Evolutionary conservation across 176 grass and related monocot species (phyloP).

Genomic region (Oryza glaberrima): DNA sequence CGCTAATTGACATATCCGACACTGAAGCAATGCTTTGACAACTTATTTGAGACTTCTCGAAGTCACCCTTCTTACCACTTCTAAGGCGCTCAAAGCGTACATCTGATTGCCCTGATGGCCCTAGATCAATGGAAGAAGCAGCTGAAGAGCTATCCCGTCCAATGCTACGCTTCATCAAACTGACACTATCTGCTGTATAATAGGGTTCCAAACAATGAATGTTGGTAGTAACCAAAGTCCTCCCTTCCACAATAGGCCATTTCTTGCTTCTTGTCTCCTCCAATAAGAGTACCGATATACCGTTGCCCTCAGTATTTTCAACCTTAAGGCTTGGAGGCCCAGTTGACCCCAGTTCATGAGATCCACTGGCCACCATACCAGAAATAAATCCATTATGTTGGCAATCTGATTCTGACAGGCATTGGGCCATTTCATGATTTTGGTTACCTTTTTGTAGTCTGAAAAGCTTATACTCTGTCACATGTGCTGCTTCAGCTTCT

Average conservation of each 20-base stretch:
- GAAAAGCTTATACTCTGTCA: conserved; percentile 16
- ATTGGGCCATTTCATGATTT: conserved; percentile 33
- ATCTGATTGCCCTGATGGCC: conserved; percentile 62
- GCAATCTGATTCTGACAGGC: conserved; percentile 13
- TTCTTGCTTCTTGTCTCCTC: conserved; percentile 68
- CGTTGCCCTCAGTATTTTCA: conserved; percentile 62
- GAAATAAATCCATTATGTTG: conserved; percentile 28
- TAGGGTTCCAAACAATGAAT: conserved; percentile 72
- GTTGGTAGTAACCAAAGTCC: conserved; percentile 53
- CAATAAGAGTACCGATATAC: conserved; percentile 73
- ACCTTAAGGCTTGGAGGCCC: conserved; percentile 24
- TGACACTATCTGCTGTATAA: conserved; percentile 65
- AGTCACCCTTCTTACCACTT: conserved; percentile 57
- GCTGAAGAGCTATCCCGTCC: conserved; percentile 69
- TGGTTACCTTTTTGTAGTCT: conserved; percentile 39
- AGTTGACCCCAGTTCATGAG: conserved; percentile 46
- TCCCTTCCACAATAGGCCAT: conserved; percentile 64
- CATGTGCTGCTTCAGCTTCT: conserved; percentile 37
- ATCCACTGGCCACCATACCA: conserved; percentile 38
- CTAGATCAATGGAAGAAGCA: conserved; percentile 86
- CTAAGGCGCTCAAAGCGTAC: conserved; percentile 49
- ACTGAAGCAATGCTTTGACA: conserved; percentile 65
- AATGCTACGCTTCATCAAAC: conserved; percentile 71
- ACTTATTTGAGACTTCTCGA: conserved; percentile 54
- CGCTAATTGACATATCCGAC: conserved; percentile 76